Evolutionary conservation across 2,329 filamentous ascomycete species (phyloP).

Genomic region (Exophiala dermatitidis): DNA sequence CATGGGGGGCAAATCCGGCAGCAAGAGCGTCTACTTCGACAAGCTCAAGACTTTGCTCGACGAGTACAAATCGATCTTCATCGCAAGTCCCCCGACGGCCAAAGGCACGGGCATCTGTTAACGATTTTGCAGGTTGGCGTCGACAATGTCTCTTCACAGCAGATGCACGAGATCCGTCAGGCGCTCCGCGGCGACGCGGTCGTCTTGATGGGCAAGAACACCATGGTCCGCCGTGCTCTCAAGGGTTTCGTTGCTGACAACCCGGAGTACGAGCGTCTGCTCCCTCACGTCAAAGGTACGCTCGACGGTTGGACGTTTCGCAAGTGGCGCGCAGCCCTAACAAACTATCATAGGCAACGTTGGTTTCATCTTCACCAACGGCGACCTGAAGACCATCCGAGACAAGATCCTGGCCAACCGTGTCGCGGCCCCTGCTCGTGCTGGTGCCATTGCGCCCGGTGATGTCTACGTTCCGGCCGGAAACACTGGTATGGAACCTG

Average conservation of each 20-base stretch:
- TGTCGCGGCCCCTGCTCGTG: conserved; percentile 95
- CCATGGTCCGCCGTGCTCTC: conserved; percentile 98
- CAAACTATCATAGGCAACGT: conserved; percentile 62
- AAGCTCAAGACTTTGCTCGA: conserved; percentile 98
- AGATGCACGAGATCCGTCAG: conserved; percentile 99
- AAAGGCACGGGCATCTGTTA: conserved; percentile 2
- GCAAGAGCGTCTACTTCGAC: conserved; percentile 97
- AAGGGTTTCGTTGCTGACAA: conserved; percentile 86
- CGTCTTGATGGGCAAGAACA: conserved; percentile 99
- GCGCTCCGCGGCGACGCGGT: conserved; percentile 85
- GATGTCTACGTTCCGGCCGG: conserved; percentile 95
- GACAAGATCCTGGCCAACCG: conserved; percentile 95
- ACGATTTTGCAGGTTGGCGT: conserved; percentile 43
- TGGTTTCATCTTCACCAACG: conserved; percentile 99
- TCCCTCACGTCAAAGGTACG: conserved; percentile 79
- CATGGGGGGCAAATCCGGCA: conserved; percentile 95
- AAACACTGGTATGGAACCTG: conserved; percentile 99
- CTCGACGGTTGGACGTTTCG: conserved; percentile 1
- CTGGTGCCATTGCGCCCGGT: conserved; percentile 85
- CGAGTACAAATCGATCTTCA: conserved; percentile 96
- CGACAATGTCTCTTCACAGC: conserved; percentile 99
- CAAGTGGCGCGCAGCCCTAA: conserved; percentile 1
- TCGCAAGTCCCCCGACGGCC: conserved; percentile 44
- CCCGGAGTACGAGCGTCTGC: conserved; percentile 96
- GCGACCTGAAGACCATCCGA: conserved; percentile 82